A percentile compares a stretch with the other conserved stretches of the same genome.
These are phyloP conservation scores for Spathaspora hagerdaliae DNA, from an alignment of 805 yeast species.

Conservation along the genomic window DNA sequence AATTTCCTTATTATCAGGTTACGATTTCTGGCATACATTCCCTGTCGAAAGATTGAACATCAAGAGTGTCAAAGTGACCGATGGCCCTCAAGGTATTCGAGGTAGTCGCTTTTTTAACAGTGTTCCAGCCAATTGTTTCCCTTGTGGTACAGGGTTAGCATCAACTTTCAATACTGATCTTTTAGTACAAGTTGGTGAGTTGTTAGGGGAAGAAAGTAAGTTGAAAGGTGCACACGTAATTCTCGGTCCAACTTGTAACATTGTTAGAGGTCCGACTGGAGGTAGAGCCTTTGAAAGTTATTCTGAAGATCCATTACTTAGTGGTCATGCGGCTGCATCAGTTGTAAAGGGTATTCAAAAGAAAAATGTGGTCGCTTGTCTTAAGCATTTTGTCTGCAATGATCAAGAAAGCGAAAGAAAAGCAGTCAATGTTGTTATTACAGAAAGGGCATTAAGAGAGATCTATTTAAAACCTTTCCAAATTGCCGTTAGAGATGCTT, in stretches of 20 bases:
- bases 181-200: constrained; percentile 43
- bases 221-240: constrained; percentile 46
- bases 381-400: constrained; percentile 62
- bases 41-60: constrained; percentile 37
- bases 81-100: constrained; percentile 64
- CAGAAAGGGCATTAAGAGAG: constrained; percentile 62
- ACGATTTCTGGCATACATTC: constrained; percentile 50
- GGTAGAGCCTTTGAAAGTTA: constrained; percentile 64
- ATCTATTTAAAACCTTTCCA: constrained; percentile 62
- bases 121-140: constrained; percentile 55
- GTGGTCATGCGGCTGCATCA: constrained; percentile 44
- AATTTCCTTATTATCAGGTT: constrained; percentile 32
- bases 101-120: constrained; percentile 55
- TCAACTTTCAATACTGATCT: constrained; percentile 52
- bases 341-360: constrained; percentile 54
- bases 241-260: constrained; percentile 43
- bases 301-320: constrained; percentile 55
- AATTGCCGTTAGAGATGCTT: constrained; percentile 48
- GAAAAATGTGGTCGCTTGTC: constrained; percentile 47
- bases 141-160: constrained; percentile 59
- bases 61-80: constrained; percentile 46
- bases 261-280: constrained; percentile 57
- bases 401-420: constrained; percentile 58
- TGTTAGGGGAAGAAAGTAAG: constrained; percentile 53
- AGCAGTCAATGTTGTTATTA: constrained; percentile 43